A percentile compares a stretch with the other conserved stretches of the same genome.
Evolutionary conservation across 2,329 filamentous ascomycete species (phyloP).

Genomic region (Xylariomycetidae sp.): DNA sequence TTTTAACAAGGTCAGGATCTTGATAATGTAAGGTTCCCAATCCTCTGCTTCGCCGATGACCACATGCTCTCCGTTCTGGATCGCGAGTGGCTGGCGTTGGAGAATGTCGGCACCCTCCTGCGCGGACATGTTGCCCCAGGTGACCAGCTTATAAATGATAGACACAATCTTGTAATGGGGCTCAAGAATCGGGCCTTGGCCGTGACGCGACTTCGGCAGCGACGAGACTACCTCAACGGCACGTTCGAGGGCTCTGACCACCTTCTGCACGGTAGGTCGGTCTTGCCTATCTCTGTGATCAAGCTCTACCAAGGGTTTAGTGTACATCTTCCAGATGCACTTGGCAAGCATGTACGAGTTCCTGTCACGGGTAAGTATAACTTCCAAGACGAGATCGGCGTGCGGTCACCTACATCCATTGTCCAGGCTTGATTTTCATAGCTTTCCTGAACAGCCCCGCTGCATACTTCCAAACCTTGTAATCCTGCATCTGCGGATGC

Average conservation of each 20-base stretch:
- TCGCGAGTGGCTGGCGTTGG: constrained; percentile 51
- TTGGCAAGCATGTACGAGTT: constrained; percentile 59
- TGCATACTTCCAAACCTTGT: constrained; percentile 59
- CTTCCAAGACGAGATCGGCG: no score
- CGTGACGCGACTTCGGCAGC: constrained; percentile 51
- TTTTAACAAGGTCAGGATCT: constrained; percentile 45
- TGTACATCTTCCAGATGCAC: constrained; percentile 61
- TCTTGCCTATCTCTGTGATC: constrained; percentile 36
- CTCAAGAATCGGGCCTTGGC: constrained; percentile 74
- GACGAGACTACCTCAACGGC: constrained; percentile 46
- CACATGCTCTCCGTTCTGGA: constrained; percentile 43
- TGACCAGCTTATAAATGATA: constrained; percentile 75
- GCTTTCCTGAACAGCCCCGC: constrained; percentile 53
- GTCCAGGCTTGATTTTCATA: constrained; percentile 46
- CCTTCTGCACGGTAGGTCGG: constrained; percentile 33
- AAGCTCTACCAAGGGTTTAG: constrained; percentile 40
- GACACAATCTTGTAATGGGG: constrained; percentile 90
- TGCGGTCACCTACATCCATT: constrained; percentile 48
- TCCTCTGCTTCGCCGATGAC: constrained; percentile 56
- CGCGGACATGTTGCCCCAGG: constrained; percentile 41
- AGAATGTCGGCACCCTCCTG: constrained; percentile 48
- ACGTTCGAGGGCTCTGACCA: constrained; percentile 47
- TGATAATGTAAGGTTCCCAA: constrained; percentile 53
- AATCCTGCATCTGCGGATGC: constrained; percentile 53
- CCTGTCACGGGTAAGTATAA: constrained; percentile 28